Evolutionary conservation across 1,284 basidiomycete genomes (phyloP).

Genomic region (Apiotrichum laibachii): DNA sequence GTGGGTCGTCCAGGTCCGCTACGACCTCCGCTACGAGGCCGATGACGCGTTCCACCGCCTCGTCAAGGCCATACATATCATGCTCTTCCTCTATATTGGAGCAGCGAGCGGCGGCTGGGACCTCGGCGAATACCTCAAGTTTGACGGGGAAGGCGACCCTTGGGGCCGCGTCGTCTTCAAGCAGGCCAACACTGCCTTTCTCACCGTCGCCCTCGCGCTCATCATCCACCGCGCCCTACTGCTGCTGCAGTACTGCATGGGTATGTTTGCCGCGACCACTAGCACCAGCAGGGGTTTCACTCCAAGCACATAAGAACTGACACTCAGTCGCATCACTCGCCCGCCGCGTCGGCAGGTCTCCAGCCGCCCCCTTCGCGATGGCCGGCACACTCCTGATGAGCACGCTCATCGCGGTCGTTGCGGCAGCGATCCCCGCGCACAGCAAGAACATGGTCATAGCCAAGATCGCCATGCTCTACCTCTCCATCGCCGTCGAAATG

Average conservation of each 20-base stretch:
- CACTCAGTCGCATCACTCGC: background rate
- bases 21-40: constrained; percentile 32
- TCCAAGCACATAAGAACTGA: background rate
- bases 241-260: background rate
- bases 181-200: background rate
- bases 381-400: background rate
- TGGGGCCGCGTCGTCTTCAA: background rate
- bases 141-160: background rate
- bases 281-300: no score
- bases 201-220: background rate
- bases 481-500: constrained; percentile 26
- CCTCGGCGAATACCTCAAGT: constrained; percentile 1
- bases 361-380: background rate
- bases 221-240: background rate
- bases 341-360: background rate
- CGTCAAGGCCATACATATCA: constrained; percentile 27
- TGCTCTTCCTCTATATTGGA: constrained; percentile 33
- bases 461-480: constrained; percentile 36
- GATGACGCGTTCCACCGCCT: constrained; percentile 30
- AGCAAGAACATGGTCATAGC: constrained; percentile 4
- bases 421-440: constrained; percentile 21
- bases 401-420: background rate
- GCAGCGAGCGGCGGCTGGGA: constrained; percentile 36
- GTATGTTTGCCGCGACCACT: no score
- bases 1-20: constrained; percentile 30